phyloP scores from a whole-genome alignment of 2,329 filamentous ascomycete species.

The Aquanectria penicillioides region DNA sequence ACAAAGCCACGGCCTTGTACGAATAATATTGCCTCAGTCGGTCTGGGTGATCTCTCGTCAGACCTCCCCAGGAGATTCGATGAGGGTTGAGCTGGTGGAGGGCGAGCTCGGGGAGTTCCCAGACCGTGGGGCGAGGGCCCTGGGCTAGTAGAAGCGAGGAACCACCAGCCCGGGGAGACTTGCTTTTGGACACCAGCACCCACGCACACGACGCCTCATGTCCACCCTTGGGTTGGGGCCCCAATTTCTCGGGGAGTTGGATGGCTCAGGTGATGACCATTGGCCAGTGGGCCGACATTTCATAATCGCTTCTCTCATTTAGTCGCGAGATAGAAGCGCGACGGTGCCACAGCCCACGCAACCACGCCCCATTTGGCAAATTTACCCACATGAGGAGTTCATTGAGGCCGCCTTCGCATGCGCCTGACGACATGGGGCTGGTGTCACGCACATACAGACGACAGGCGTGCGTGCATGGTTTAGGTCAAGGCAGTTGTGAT shows the following conservation, averaged over 20 bases:
- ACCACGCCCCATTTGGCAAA: slow-evolving; percentile 3
- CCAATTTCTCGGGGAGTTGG: slow-evolving; percentile 40
- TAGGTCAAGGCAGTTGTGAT: neutral
- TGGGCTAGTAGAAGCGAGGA: slow-evolving; percentile 29
- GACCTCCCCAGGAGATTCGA: no score
- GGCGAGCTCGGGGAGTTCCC: slow-evolving; percentile 19
- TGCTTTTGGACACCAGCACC: slow-evolving; percentile 28
- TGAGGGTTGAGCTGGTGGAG: neutral
- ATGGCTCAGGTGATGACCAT: slow-evolving; percentile 20
- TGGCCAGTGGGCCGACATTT: slow-evolving; percentile 27
- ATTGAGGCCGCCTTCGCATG: slow-evolving; percentile 9
- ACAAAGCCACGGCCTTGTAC: no score
- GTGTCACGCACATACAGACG: slow-evolving; percentile 17
- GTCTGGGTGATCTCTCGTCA: neutral
- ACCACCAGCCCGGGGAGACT: slow-evolving; percentile 31
- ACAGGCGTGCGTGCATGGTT: neutral
- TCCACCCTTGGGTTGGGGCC: slow-evolving; percentile 25
- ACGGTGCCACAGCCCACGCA: slow-evolving; percentile 14
- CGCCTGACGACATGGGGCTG: slow-evolving; percentile 11
- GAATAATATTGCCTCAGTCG: slow-evolving; percentile 12
- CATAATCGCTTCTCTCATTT: slow-evolving; percentile 26
- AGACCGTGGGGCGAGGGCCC: slow-evolving; percentile 1
- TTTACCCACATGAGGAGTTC: slow-evolving; percentile 19
- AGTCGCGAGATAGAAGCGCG: slow-evolving; percentile 12
- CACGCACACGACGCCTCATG: no score